Evolutionary conservation across 768 basidiomycete species (phyloP).

Genomic region (Lactarius tabidus): DNA sequence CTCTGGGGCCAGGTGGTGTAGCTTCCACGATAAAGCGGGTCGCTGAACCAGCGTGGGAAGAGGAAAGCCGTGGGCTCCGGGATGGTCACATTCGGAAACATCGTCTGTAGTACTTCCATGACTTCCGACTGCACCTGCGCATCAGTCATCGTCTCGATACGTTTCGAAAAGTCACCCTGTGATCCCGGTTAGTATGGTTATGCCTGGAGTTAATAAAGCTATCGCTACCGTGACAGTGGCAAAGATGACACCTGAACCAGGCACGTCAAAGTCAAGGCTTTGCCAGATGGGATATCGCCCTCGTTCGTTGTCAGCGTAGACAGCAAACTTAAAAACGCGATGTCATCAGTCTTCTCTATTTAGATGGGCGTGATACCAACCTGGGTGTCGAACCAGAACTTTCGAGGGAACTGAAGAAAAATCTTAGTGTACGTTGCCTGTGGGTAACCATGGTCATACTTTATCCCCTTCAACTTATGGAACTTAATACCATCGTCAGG

Average conservation of each 20-base stretch:
- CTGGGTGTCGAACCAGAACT: slow-evolving; percentile 38
- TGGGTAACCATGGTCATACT: neutral
- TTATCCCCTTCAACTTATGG: slow-evolving; percentile 34
- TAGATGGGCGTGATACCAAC: slow-evolving; percentile 45
- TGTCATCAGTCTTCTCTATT: neutral
- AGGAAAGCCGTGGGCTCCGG: slow-evolving; percentile 52
- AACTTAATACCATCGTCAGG: slow-evolving; percentile 48
- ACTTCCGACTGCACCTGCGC: slow-evolving; percentile 48
- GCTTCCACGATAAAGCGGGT: slow-evolving; percentile 52
- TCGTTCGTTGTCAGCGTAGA: slow-evolving; percentile 18
- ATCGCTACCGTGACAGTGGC: slow-evolving; percentile 46
- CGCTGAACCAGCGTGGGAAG: slow-evolving; percentile 47
- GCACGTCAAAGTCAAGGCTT: slow-evolving; percentile 51
- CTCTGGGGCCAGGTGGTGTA: slow-evolving; percentile 65
- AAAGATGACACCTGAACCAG: slow-evolving; percentile 54
- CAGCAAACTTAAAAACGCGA: slow-evolving; percentile 4
- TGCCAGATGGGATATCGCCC: slow-evolving; percentile 60
- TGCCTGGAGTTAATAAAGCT: slow-evolving; percentile 13
- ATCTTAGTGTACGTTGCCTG: slow-evolving; percentile 13
- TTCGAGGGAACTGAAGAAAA: slow-evolving; percentile 17
- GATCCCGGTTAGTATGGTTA: neutral
- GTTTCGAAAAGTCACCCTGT: slow-evolving; percentile 54
- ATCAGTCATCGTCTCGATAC: slow-evolving; percentile 51
- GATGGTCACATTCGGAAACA: slow-evolving; percentile 51
- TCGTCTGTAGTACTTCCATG: slow-evolving; percentile 47